A percentile compares a stretch with the other conserved stretches of the same genome.
These are phyloP conservation scores for Cyclotella baltica DNA, from an alignment of 108 stramenopile genomes.

Conservation along the genomic window DNA sequence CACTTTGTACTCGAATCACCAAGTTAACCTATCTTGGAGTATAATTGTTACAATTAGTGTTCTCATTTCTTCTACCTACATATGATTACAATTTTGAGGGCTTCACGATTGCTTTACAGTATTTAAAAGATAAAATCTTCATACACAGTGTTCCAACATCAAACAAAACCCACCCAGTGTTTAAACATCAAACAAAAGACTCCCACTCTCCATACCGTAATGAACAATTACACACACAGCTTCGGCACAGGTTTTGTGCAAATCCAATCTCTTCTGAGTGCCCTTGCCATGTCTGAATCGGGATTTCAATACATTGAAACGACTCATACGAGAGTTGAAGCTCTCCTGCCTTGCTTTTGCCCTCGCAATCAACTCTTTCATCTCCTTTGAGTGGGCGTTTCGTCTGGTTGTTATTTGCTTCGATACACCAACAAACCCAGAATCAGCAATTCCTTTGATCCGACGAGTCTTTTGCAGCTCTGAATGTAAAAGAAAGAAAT, in stretches of 20 bases:
- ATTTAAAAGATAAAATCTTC: too few relatives aligned
- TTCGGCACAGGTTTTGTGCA: constrained; percentile 44
- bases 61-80: too few relatives aligned
- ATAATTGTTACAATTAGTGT: too few relatives aligned
- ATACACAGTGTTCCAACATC: neutral
- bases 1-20: too few relatives aligned
- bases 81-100: too few relatives aligned
- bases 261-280: constrained; percentile 22
- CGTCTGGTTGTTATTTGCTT: neutral
- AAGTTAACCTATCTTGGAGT: too few relatives aligned
- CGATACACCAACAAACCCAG: neutral
- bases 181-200: constrained; percentile 36
- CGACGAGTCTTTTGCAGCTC: neutral
- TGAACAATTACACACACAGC: constrained; percentile 56
- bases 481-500: too few relatives aligned
- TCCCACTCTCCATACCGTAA: constrained; percentile 48
- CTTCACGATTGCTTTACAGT: too few relatives aligned
- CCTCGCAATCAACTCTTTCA: constrained; percentile 2
- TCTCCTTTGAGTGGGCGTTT: neutral
- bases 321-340: constrained; percentile 41
- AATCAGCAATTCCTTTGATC: neutral
- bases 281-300: constrained; percentile 29
- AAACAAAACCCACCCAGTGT: too few relatives aligned
- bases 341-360: constrained; percentile 49
- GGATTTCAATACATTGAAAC: constrained; percentile 30